Percentiles rank a stretch among this genome's conserved stretches.
phyloP scores from a whole-genome alignment of 2,329 filamentous ascomycete genomes.

The Zymoseptoria ardabiliae region DNA sequence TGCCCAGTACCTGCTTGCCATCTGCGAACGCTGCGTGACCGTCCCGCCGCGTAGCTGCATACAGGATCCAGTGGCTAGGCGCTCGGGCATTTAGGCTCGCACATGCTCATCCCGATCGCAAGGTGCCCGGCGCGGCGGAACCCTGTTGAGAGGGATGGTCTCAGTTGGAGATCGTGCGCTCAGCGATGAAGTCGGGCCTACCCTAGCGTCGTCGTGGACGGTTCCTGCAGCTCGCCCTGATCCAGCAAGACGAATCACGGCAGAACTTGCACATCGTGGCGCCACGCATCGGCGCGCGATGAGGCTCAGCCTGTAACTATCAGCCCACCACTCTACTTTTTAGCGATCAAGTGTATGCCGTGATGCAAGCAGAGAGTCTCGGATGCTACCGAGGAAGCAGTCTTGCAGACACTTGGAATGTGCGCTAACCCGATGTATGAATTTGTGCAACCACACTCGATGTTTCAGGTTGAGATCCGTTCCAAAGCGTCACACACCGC shows the following conservation, averaged over 20 bases:
- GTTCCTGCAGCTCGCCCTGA: slow-evolving; percentile 9
- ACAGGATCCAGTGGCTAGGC: slow-evolving; percentile 19
- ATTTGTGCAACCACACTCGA: slow-evolving; percentile 22
- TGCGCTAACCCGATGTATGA: slow-evolving; percentile 21
- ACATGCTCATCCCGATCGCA: slow-evolving; percentile 12
- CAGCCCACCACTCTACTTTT: background rate
- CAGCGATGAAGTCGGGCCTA: slow-evolving; percentile 7
- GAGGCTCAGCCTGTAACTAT: slow-evolving; percentile 1
- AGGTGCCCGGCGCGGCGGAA: slow-evolving; percentile 3
- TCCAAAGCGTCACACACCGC: slow-evolving; percentile 17
- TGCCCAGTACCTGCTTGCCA: slow-evolving; percentile 24
- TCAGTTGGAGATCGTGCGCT: slow-evolving; percentile 13
- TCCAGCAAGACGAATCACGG: slow-evolving; percentile 3
- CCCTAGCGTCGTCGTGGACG: slow-evolving; percentile 8
- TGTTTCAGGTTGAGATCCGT: slow-evolving; percentile 19
- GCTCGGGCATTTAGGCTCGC: slow-evolving; percentile 21
- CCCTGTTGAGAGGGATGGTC: slow-evolving; percentile 3
- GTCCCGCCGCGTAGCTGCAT: slow-evolving; percentile 26
- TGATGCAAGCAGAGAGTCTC: slow-evolving; percentile 14
- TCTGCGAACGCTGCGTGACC: slow-evolving; percentile 30
- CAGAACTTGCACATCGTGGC: slow-evolving; percentile 9
- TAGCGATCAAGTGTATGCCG: slow-evolving; percentile 2
- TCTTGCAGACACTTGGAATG: slow-evolving; percentile 14
- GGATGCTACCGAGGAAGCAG: slow-evolving; percentile 18
- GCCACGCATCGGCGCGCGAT: slow-evolving; percentile 2